Conservation (phyloP, 2,329 filamentous ascomycete species). For the Juglanconis oblonga region DNA sequence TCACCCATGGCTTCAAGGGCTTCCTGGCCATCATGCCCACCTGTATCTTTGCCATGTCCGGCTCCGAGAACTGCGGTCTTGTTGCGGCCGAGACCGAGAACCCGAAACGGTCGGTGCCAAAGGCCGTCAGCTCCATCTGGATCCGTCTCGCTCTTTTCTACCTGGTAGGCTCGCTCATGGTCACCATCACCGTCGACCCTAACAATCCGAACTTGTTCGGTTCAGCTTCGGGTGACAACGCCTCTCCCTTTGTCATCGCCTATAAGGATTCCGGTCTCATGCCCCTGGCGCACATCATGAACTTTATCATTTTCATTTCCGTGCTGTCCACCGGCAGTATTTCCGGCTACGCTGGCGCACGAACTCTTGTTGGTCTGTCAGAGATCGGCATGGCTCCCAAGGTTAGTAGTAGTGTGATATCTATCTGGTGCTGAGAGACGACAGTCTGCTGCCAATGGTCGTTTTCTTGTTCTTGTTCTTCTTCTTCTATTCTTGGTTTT, state of each 20-base stretch:
- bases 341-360: conserved; percentile 39
- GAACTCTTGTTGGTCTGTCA: conserved; percentile 41
- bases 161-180: conserved; percentile 40
- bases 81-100: conserved; percentile 42
- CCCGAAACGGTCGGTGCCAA: conserved; percentile 39
- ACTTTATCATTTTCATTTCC: conserved; percentile 45
- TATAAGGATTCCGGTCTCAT: conserved; percentile 37
- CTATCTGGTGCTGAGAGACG: too few relatives aligned
- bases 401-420: not conserved
- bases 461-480: not conserved
- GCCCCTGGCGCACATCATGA: conserved; percentile 44
- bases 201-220: conserved; percentile 38
- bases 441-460: too few relatives aligned
- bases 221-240: conserved; percentile 34
- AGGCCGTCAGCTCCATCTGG: conserved; percentile 44
- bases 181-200: conserved; percentile 42
- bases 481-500: too few relatives aligned
- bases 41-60: conserved; percentile 49
- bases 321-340: conserved; percentile 43
- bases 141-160: conserved; percentile 44
- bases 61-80: conserved; percentile 40
- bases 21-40: conserved; percentile 53
- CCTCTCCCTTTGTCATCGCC: conserved; percentile 44
- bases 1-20: conserved; percentile 43
- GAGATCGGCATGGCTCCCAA: conserved; percentile 40